Evolutionary conservation across 169 alveolate species (phyloP), one percentile per base, ranked within the genome.

Genomic region (Cryptosporidium xiaoi): DNA sequence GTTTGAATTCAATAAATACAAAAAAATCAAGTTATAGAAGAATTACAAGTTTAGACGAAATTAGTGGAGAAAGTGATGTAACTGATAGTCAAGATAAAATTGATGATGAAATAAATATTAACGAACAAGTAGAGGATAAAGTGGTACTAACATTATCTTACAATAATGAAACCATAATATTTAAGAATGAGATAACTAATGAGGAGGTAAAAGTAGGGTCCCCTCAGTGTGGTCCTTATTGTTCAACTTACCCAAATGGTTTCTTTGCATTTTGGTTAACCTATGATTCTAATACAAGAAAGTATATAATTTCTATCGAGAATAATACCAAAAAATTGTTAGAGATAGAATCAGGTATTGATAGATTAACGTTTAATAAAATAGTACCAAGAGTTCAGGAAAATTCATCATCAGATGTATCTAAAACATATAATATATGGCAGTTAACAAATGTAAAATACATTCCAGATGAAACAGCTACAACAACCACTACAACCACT

Each of bases 201-300:
- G 44, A 36, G 2, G 66, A 69, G 24, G 18, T 15, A 1, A 27
- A 51, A 51, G 83, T 2, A 53, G 83, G 24, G 1, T 51, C 83
- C 1, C 83, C 83, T 3, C 83, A 69, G 31, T 69, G 83, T 69
- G 83, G 83, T 31, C 83, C 83, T 0, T 69, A 69, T 33, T 69
- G 83, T 8, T 69, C 83, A 0, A 69, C 83, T 5, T 69, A 69
- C 53, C 83, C 83, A 53, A 55, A 55, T 5, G 83, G 83, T 16
- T 69, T 31, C 18, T 69, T 69, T 53, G 68, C 83, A 29, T 69
- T 69, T 18, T 69, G 83, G 83, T n/a, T 69, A 7, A 55, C 56
- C 24, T 69, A 53, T 31, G 83, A 69, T 16, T 51, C 67, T 4
- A 64, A 3, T 50, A 53, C 51, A 24, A 55, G 2, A 16, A 69